phyloP scores from a whole-genome alignment of 805 yeast species.

The Saccharomyces kudriavzevii region DNA sequence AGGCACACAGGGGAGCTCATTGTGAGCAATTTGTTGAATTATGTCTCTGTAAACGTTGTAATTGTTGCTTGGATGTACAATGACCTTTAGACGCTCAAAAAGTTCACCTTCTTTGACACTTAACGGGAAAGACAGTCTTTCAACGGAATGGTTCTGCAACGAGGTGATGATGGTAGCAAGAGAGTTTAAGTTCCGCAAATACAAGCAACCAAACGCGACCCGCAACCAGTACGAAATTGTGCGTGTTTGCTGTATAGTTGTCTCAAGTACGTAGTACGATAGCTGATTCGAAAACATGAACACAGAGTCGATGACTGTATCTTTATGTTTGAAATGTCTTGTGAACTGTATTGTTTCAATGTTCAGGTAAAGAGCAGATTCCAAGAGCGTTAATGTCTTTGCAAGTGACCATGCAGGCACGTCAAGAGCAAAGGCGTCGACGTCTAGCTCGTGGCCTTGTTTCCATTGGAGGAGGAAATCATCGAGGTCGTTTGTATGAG shows the following conservation, averaged over 20 bases:
- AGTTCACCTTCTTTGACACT: conserved; percentile 53
- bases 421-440: conserved; percentile 22
- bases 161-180: conserved; percentile 73
- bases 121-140: conserved; percentile 47
- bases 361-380: conserved; percentile 54
- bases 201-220: conserved; percentile 62
- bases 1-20: conserved; percentile 57
- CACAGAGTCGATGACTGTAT: conserved; percentile 52
- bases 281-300: conserved; percentile 62
- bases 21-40: conserved; percentile 42
- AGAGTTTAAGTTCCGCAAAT: conserved; percentile 68
- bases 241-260: conserved; percentile 47
- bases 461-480: conserved; percentile 11
- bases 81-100: conserved; percentile 54
- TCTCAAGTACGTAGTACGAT: conserved; percentile 65
- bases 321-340: conserved; percentile 52
- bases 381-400: conserved; percentile 67
- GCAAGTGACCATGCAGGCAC: conserved; percentile 68
- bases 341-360: conserved; percentile 60
- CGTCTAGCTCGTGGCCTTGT: neutral
- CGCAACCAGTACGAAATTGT: conserved; percentile 57
- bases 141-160: conserved; percentile 61
- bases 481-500: conserved; percentile 8
- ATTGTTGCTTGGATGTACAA: conserved; percentile 69
- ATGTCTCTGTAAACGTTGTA: conserved; percentile 61